A percentile compares a stretch with the other conserved stretches of the same genome.
phyloP scores from a whole-genome alignment of 768 basidiomycete species.

The Tricholoma matsutake region DNA sequence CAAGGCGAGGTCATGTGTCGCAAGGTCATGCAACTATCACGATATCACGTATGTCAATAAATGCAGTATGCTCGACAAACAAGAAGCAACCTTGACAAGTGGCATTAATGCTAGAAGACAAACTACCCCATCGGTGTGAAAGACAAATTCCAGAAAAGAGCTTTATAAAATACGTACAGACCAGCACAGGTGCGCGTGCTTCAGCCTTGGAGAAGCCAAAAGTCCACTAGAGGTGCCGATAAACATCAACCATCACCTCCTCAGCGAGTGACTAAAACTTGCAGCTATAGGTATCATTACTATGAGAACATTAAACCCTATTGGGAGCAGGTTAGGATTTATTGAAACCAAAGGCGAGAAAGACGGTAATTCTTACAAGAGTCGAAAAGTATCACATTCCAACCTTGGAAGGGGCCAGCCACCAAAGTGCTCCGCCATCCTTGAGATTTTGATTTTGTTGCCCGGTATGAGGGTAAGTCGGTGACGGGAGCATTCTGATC shows the following conservation, averaged over 20 bases:
- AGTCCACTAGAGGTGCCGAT: constrained; percentile 44
- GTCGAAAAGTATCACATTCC: constrained; percentile 50
- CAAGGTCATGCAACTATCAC: constrained; percentile 80
- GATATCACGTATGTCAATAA: constrained; percentile 21
- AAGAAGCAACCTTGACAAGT: constrained; percentile 58
- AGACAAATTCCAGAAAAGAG: not conserved
- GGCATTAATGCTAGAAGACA: constrained; percentile 73
- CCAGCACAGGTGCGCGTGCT: constrained; percentile 55
- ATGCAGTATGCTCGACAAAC: not conserved
- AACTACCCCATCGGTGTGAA: constrained; percentile 33
- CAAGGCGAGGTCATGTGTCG: constrained; percentile 67
- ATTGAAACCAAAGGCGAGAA: not conserved
- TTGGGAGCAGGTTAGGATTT: not conserved
- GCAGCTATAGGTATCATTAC: constrained; percentile 69
- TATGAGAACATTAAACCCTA: constrained; percentile 72
- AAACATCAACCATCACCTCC: not conserved
- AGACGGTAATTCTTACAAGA: constrained; percentile 45
- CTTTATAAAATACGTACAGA: constrained; percentile 35
- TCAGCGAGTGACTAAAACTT: constrained; percentile 18
- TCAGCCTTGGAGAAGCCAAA: constrained; percentile 45
- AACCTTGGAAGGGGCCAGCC: constrained; percentile 33
- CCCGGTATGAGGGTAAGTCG: constrained; percentile 12
- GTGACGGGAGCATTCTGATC: constrained; percentile 6
- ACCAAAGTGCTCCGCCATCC: constrained; percentile 9
- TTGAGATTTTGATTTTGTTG: constrained; percentile 10